A percentile compares a stretch with the other conserved stretches of the same genome.
These are phyloP conservation scores for Priceomyces haplophilus DNA, from an alignment of 805 yeast species.

Conservation along the genomic window DNA sequence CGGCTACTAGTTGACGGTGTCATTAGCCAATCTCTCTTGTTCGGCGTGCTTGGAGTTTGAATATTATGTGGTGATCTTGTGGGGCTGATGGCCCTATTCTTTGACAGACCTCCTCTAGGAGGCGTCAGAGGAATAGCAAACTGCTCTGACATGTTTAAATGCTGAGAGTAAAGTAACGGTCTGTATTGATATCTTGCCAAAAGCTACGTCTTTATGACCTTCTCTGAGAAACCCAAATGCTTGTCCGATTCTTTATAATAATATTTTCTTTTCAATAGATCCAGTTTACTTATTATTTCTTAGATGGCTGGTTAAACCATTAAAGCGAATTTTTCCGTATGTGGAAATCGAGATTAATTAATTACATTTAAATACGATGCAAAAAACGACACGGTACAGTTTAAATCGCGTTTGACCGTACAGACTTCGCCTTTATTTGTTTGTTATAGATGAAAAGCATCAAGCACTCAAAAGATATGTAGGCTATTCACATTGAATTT, in stretches of 20 bases:
- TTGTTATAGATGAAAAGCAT: too few relatives aligned
- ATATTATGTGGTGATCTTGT: constrained; percentile 6
- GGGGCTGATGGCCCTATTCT: constrained; percentile 1
- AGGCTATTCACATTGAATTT: constrained; percentile 27
- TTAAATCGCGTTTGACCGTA: too few relatives aligned
- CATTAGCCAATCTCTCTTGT: constrained; percentile 5
- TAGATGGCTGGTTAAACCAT: constrained; percentile 1
- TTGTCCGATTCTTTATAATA: not conserved
- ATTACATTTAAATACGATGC: not conserved
- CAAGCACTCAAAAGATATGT: constrained; percentile 17
- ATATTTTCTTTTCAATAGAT: not conserved
- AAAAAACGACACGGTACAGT: not conserved
- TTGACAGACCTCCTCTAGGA: constrained; percentile 8
- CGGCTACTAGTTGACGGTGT: constrained; percentile 6
- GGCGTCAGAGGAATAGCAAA: constrained; percentile 13
- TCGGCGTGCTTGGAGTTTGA: constrained; percentile 10
- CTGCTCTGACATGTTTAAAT: constrained; percentile 6
- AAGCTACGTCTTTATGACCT: not conserved
- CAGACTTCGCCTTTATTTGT: too few relatives aligned
- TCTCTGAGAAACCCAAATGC: not conserved
- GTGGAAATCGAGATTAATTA: not conserved
- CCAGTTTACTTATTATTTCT: not conserved
- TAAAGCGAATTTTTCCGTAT: constrained; percentile 1
- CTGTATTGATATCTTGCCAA: not conserved
- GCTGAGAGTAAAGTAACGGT: not conserved